Conservation (phyloP, 164 flowering plant species). For the Piper betle region DNA sequence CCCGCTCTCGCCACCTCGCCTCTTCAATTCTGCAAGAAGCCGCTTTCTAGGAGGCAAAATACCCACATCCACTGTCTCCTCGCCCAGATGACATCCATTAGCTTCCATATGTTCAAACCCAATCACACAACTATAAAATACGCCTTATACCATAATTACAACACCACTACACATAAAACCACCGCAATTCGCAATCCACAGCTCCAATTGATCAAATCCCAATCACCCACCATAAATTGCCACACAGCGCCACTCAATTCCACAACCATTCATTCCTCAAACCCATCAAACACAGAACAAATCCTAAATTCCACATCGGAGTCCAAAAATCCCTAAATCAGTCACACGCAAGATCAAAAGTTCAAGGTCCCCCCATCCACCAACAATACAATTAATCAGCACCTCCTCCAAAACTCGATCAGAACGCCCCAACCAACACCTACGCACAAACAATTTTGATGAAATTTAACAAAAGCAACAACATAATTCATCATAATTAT, state of each 20-base stretch:
- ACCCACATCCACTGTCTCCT: slow-evolving; percentile 39
- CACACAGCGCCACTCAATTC: not conserved
- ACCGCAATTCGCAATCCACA: not conserved
- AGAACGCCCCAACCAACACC: too few species aligned
- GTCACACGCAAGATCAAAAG: too few species aligned
- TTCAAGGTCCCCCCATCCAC: too few species aligned
- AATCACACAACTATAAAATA: not conserved
- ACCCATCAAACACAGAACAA: not conserved
- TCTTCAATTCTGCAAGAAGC: slow-evolving; percentile 77
- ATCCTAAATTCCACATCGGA: too few species aligned
- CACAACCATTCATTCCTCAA: not conserved
- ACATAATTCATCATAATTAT: too few species aligned
- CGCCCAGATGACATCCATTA: slow-evolving; percentile 39
- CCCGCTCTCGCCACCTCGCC: slow-evolving; percentile 30
- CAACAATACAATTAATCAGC: too few species aligned
- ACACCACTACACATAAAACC: not conserved
- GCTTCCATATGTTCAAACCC: slow-evolving; percentile 20
- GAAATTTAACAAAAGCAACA: too few species aligned
- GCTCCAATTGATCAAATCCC: not conserved
- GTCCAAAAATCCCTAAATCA: too few species aligned
- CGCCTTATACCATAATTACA: not conserved
- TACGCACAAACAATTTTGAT: too few species aligned
- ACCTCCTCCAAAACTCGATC: too few species aligned
- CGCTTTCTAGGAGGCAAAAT: slow-evolving; percentile 87
- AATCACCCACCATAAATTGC: too few species aligned